Conservation (phyloP, 352 stramenopile species). For the Phytopythium montanum region DNA sequence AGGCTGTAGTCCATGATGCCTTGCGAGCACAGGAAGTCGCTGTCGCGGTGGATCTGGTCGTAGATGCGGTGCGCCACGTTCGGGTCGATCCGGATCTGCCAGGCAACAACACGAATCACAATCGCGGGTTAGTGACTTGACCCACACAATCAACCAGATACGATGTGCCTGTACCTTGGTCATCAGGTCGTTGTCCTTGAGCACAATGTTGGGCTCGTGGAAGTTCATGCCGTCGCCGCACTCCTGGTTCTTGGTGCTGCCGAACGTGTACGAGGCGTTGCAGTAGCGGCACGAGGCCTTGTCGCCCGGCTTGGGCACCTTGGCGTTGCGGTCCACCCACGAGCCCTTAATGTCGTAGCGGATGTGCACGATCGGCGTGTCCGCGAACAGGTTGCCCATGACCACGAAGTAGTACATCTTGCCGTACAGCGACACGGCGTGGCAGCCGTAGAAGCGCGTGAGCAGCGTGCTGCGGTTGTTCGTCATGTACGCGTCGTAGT, state of each 20-base stretch:
- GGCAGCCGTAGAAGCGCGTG: constrained; percentile 89
- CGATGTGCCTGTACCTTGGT: constrained; percentile 46
- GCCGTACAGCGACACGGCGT: constrained; percentile 86
- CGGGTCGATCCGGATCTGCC: constrained; percentile 74
- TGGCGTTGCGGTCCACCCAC: constrained; percentile 86
- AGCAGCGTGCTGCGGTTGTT: constrained; percentile 81
- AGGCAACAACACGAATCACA: neutral
- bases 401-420: constrained; percentile 93
- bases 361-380: constrained; percentile 85
- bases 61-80: constrained; percentile 80
- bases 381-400: constrained; percentile 89
- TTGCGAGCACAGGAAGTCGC: constrained; percentile 84
- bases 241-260: constrained; percentile 80
- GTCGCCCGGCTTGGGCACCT: constrained; percentile 73
- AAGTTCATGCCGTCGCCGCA: constrained; percentile 86
- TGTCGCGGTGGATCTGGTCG: constrained; percentile 87
- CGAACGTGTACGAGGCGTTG: constrained; percentile 86
- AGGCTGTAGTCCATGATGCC: constrained; percentile 93
- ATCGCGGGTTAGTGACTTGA: neutral
- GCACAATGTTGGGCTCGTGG: constrained; percentile 85
- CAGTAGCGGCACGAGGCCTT: constrained; percentile 85
- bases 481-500: constrained; percentile 86
- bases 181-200: constrained; percentile 90
- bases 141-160: neutral
- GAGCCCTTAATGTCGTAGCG: constrained; percentile 92